phyloP scores from a whole-genome alignment of 305 asterid species.

The Solanum hybrid region DNA sequence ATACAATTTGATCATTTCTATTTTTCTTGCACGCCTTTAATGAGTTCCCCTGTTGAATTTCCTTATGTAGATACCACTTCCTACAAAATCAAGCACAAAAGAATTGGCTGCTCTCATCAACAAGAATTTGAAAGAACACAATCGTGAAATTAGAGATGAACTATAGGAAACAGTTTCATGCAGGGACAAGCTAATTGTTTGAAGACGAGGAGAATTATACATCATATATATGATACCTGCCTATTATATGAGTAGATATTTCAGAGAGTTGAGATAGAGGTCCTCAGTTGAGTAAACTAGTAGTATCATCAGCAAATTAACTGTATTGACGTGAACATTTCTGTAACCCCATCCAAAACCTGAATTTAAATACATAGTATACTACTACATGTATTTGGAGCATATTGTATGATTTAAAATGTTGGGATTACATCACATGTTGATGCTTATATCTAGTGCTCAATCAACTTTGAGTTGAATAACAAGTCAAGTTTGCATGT shows the following conservation, averaged over 20 bases:
- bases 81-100: slow-evolving; percentile 60
- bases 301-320: background rate
- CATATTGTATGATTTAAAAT: background rate
- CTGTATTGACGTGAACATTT: background rate
- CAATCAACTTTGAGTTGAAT: background rate
- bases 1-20: background rate
- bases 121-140: slow-evolving; percentile 41
- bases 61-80: slow-evolving; percentile 41
- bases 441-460: background rate
- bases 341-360: background rate
- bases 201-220: background rate
- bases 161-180: slow-evolving; percentile 25
- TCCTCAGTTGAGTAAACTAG: background rate
- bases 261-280: background rate
- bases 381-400: background rate
- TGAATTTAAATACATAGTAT: background rate
- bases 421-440: background rate
- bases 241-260: background rate
- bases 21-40: background rate
- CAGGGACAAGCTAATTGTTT: background rate
- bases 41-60: background rate
- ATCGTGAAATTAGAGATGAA: slow-evolving; percentile 51
- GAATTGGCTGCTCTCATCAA: slow-evolving; percentile 70
- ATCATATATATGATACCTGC: background rate
- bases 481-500: background rate